Evolutionary conservation across 106 monocot genomes (phyloP).

Genomic region (Allium sativum): DNA sequence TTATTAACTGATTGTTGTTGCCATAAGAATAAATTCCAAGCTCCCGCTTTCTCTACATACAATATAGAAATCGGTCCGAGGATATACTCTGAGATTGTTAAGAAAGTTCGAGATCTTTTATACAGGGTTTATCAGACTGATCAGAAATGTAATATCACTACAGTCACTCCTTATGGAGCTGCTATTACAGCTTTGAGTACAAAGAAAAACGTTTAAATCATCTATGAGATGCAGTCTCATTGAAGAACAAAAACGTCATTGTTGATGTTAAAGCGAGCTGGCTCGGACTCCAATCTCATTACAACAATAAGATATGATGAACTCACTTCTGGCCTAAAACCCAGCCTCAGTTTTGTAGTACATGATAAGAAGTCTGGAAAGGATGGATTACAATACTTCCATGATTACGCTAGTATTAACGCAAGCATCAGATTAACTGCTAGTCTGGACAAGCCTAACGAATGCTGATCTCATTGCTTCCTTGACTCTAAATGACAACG

Average conservation of each 20-base stretch:
- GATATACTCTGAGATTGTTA: conserved; percentile 68
- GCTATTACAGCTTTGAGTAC: conserved; percentile 52
- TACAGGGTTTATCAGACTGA: conserved; percentile 58
- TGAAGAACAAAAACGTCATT: conserved; percentile 56
- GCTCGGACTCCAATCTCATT: conserved; percentile 43
- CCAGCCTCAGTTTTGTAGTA: conserved; percentile 62
- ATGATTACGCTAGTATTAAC: conserved; percentile 60
- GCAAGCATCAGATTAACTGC: conserved; percentile 57
- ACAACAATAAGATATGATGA: conserved; percentile 51
- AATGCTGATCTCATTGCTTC: conserved; percentile 65
- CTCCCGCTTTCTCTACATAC: too few species aligned
- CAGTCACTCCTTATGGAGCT: conserved; percentile 43
- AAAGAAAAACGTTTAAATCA: conserved; percentile 49
- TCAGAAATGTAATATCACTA: conserved; percentile 63
- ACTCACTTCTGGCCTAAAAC: conserved; percentile 51
- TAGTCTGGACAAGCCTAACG: conserved; percentile 47
- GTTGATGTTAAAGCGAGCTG: conserved; percentile 64
- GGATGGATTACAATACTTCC: conserved; percentile 64
- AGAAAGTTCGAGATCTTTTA: conserved; percentile 76
- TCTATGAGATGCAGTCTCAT: conserved; percentile 60
- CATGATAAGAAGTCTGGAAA: conserved; percentile 84
- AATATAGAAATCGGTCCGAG: conserved; percentile 39
- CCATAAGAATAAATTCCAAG: too few species aligned
- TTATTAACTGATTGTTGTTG: too few species aligned
- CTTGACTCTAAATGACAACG: conserved; percentile 67